Base-by-base conservation (phyloP, 2,329 filamentous ascomycete genomes). In the Colletotrichum sp. region DNA sequence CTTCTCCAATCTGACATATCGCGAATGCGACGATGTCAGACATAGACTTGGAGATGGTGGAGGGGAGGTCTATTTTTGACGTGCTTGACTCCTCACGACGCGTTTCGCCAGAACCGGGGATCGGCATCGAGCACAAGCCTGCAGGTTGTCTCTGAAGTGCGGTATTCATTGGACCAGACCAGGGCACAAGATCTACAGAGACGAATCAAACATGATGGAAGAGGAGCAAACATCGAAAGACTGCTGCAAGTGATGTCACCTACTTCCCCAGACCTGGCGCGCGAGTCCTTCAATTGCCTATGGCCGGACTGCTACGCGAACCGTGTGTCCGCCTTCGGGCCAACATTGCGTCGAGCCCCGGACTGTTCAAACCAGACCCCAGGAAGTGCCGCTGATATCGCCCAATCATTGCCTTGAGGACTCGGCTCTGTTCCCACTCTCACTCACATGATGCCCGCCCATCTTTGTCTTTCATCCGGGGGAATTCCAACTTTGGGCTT, bases 301-400 rank as follows among this genome's bases (percentile, higher is more conserved):
- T 4, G n/a, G 18, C n/a, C 12, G 10, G 60, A 44, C 28, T 18
- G 32, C 39, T n/a, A 26, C 18, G 57, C 59, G 24, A 28, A 9
- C 15, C n/a, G 59, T 55, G 39, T 62, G 44, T 26, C 72, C 57
- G 30, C 63, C 68, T 32, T 76, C 76, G 76, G 76, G 21, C 36
- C 72, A 77, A 72, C 72, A 76, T 72, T 76, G 52, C 8, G 8
- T 77, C 76, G 65, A 76, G n/a, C 15, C 55, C 73, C 55, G 63
- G 63, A 36, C 8, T 7, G 13, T 26, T 62, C 60, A 28, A 26
- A 16, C 18, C 59, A 44, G 26, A 24, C 57, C 63, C 49, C 34
- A 59, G 24, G 39, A 72, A 71, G 12, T 72, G 28, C 55, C 24
- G 16, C 6, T 16, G 36, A 21, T 21, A 10, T 63, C 21, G 18